Base-by-base conservation (phyloP, 1,139 yeast genomes). In the Yamadazyma songkhlaensis region DNA sequence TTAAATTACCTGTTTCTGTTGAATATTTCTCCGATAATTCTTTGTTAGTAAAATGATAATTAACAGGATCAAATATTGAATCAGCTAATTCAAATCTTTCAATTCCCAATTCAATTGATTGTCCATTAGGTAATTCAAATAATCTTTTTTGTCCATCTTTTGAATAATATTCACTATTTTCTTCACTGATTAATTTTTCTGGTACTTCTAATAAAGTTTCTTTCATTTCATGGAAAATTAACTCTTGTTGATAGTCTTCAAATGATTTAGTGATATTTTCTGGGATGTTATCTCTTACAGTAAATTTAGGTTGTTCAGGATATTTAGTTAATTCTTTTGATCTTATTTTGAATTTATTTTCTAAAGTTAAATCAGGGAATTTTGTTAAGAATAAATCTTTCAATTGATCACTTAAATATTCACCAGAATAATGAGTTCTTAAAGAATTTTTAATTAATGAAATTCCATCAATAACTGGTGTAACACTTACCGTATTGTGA, bases 401-500 rank as follows among this genome's bases (percentile, higher is more conserved):
- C 29, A 70, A 66, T 46, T 76, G 79, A 45, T 72, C 74, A 36
- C 67, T 63, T 39, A 84, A 51, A 47, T 69, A 84, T 33, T 59
- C 64, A 10, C 94, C 94, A 1, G 82, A 79, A 49, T 81, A 81
- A 48, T 73, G 78, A 3, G 87, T 83, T 46, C 82, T 76, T 64
- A 77, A 71, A 4, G 86, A 78, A 46, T 83, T 85, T 56, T 77
- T 84, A 48, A 84, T 72, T 42, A 92, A 68, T 32, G 94, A 86
- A 55, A 92, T 77, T 3, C 98, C 98, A 61, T 92, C 99, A 37
- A 90, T 78, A 3, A 92, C 94, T 0, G 99, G 97, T 1, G 96
- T 85, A 2, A 85, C 95, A 38, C 92, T 80, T 11, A 82, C 73
- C 2, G 84, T 67, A 49, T 85, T 90, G 53, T 89, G 95, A 2